A percentile compares a stretch with the other conserved stretches of the same genome.
phyloP scores from a whole-genome alignment of 768 basidiomycete species.

The Xerocomellus intermedius region DNA sequence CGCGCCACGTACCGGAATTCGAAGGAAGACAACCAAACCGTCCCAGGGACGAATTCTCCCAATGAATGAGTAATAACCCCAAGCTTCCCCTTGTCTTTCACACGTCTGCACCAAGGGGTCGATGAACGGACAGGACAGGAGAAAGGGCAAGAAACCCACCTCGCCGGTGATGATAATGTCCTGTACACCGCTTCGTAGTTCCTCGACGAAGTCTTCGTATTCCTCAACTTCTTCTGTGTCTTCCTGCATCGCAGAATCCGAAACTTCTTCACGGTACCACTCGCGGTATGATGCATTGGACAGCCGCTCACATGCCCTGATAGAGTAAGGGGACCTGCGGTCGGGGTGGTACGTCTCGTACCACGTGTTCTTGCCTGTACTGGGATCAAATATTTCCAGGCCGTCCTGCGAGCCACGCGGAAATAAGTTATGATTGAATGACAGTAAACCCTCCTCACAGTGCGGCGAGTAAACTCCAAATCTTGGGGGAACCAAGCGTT shows the following conservation, averaged over 20 bases:
- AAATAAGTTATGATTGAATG: conserved; percentile 10
- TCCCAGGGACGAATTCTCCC: conserved; percentile 55
- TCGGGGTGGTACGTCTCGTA: conserved; percentile 48
- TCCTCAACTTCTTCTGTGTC: conserved; percentile 36
- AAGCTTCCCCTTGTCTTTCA: conserved; percentile 44
- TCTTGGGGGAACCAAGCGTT: conserved; percentile 50
- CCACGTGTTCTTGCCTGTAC: conserved; percentile 36
- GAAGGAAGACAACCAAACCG: conserved; percentile 46
- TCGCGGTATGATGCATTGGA: conserved; percentile 12
- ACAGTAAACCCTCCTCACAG: conserved; percentile 30
- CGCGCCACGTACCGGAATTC: conserved; percentile 40
- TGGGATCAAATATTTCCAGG: conserved; percentile 42
- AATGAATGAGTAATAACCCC: conserved; percentile 46
- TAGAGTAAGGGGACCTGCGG: conserved; percentile 37
- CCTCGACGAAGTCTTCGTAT: conserved; percentile 39
- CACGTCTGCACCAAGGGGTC: conserved; percentile 35
- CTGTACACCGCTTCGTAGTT: conserved; percentile 41
- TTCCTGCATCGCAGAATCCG: conserved; percentile 14
- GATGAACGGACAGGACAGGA: neutral
- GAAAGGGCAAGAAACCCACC: conserved; percentile 29
- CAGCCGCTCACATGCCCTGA: conserved; percentile 32
- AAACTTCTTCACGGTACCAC: conserved; percentile 26
- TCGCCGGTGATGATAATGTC: conserved; percentile 55
- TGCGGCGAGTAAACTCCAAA: conserved; percentile 29
- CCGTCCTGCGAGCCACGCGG: conserved; percentile 34